A percentile compares a stretch with the other conserved stretches of the same genome.
Conservation (phyloP, 371 early-diverging fungal genomes). For the Gilbertella persicaria region DNA sequence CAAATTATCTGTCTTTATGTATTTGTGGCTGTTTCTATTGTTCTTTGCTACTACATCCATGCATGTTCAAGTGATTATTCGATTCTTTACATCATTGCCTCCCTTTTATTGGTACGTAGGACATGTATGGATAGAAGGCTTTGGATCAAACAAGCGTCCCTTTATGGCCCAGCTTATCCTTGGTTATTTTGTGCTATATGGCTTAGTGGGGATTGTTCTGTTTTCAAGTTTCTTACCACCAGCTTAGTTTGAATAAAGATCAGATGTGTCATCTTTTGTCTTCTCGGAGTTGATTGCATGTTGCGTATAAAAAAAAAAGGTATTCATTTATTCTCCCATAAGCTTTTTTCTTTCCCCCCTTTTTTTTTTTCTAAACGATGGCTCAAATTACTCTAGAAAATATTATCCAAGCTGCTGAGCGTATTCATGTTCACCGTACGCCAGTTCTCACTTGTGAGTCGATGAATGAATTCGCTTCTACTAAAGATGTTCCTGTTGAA, state of each 20-base stretch:
- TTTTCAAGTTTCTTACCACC: slow-evolving; percentile 87
- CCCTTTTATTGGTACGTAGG: slow-evolving; percentile 82
- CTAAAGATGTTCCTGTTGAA: slow-evolving; percentile 19
- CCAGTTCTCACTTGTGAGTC: slow-evolving; percentile 51
- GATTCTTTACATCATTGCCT: slow-evolving; percentile 85
- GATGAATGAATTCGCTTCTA: slow-evolving; percentile 29
- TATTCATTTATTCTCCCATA: not conserved
- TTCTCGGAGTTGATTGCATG: too few relatives aligned
- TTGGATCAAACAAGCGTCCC: not conserved
- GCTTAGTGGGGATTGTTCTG: slow-evolving; percentile 67
- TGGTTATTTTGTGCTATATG: slow-evolving; percentile 72
- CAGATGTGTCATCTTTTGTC: too few relatives aligned
- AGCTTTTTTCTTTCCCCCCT: not conserved
- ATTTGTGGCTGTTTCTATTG: slow-evolving; percentile 70
- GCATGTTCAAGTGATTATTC: slow-evolving; percentile 91
- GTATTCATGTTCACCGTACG: slow-evolving; percentile 51
- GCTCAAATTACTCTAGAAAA: slow-evolving; percentile 27
- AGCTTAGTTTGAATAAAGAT: slow-evolving; percentile 61
- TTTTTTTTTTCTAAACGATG: slow-evolving; percentile 7
- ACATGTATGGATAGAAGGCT: slow-evolving; percentile 45
- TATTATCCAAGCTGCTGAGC: slow-evolving; percentile 46
- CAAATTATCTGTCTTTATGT: slow-evolving; percentile 48
- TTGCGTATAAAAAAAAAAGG: too few relatives aligned
- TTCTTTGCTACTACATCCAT: slow-evolving; percentile 67
- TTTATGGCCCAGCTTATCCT: slow-evolving; percentile 38